Conservation (phyloP, 768 basidiomycete species). For the Mycena epipterygia region DNA sequence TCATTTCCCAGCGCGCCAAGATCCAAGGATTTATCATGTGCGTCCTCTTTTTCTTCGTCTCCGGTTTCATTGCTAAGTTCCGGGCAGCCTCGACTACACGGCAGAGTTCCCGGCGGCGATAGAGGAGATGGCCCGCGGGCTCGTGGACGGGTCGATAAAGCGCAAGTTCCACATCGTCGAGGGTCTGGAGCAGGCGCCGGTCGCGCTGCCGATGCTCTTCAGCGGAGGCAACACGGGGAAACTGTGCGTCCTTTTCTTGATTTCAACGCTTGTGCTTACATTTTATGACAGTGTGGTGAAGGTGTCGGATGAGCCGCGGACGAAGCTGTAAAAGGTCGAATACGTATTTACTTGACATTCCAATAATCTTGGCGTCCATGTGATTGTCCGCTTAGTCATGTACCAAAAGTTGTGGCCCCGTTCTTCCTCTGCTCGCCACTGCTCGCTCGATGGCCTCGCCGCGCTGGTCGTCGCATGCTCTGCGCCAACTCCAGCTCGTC, state of each 20-base stretch:
- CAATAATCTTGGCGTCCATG: background rate
- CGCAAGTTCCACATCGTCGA: slow-evolving; percentile 85
- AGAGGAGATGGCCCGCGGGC: slow-evolving; percentile 66
- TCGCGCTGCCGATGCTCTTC: slow-evolving; percentile 79
- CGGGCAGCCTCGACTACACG: slow-evolving; percentile 79
- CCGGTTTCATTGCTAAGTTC: background rate
- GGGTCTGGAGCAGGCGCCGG: slow-evolving; percentile 81
- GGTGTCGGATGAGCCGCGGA: slow-evolving; percentile 60
- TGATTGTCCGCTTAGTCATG: background rate
- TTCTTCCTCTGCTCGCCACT: too few relatives aligned
- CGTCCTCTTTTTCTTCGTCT: slow-evolving; percentile 39
- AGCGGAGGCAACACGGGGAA: slow-evolving; percentile 86
- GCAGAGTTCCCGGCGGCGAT: slow-evolving; percentile 70
- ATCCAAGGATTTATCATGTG: slow-evolving; percentile 90
- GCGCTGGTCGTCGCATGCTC: slow-evolving; percentile 32
- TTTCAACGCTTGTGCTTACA: slow-evolving; percentile 21
- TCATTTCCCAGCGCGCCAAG: slow-evolving; percentile 84
- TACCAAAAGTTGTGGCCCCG: too few relatives aligned
- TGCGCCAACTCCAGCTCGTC: slow-evolving; percentile 63
- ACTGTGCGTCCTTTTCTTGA: slow-evolving; percentile 57
- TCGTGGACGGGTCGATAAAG: slow-evolving; percentile 80
- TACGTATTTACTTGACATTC: background rate
- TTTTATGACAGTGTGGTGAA: slow-evolving; percentile 64
- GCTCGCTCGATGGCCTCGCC: slow-evolving; percentile 20
- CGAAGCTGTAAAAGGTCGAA: slow-evolving; percentile 48